Evolutionary conservation across 768 basidiomycete species (phyloP), one percentile per base, ranked within the genome.

Genomic region (Nidularia pulvinata): DNA sequence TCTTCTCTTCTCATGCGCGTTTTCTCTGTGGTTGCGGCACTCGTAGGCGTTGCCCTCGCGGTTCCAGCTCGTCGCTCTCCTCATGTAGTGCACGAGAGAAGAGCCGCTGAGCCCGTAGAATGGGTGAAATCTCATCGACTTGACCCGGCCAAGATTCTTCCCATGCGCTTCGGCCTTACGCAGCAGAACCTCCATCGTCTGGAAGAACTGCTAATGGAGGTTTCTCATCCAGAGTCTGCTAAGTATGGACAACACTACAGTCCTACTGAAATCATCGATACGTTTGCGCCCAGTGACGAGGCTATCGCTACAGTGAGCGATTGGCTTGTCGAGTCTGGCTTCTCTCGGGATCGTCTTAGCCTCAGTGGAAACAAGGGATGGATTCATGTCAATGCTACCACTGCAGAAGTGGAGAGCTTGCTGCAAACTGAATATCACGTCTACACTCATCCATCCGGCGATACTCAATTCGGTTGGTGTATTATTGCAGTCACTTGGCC

Each of bases 231-330:
- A 3, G 73, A 76, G 22, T 82, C 81, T 1, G 69, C 69, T 5
- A 69, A 68, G 57, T 84, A 82, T 57, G 80, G 81, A 11, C 65
- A 76, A 52, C 82, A 83, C 59, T 81, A 77, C 72, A 64, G 71
- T 5, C 62, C 81, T 4, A 68, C 66, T 1, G 60, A 78, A 49
- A 70, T 83, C 30, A 70, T 75, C 4, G 65, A 72, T 14, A 69
- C 71, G 7, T 84, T 84, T 65, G 65, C 77, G 1, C 79, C 82
- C 14, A 70, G 68, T 22, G 53, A 55, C 7, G 75, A 78, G 33
- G 69, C 78, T 9, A 65, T 81, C 42, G 58, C 68, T 11, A 58
- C 72, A 6, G 80, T 83, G 19, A 67, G 57, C 9, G 57, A 63
- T 6, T 83, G 82, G 82, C 63, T 84, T 1, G 52, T 64, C 16